Base-by-base conservation (phyloP, 2,329 filamentous ascomycete genomes). In the Talaromyces sp. region DNA sequence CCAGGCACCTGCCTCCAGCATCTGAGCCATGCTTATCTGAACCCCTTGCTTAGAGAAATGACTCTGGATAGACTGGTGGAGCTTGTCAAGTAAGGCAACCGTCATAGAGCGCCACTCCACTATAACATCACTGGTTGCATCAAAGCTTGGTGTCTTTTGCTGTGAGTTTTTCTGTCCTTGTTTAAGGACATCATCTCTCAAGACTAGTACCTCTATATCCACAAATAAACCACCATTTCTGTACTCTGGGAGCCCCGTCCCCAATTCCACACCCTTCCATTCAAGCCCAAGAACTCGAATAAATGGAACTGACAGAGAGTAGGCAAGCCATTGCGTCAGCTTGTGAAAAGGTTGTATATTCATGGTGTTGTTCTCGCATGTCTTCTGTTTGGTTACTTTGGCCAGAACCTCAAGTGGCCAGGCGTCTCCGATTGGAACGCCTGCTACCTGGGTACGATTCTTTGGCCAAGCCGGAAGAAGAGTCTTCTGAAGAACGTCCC, bases 321-420 rank as follows among this genome's bases (percentile, higher is more conserved):
- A 90, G 1, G 82, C 82, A 5, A 90, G 79, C 87, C 87, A 90
- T 65, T 90, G 87, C 0, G 87, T 89, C 8, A 89, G 77, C 58
- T 84, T 84, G 65, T 85, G 83, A 63, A 82, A 82, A 0, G 80
- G 80, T 4, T 80, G 76, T 11, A 82, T 82, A 17, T 57, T 56
- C 10, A 50, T 53, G n/a, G 61, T 55, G 19, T 50, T 32, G 44
- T 55, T 55, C 44, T 41, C 42, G 46, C 19, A 57, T 36, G 36
- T 17, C 14, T 35, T 33, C 14, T 42, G 45, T 1, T 47, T 4
- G 10, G 51, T 57, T 4, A 47, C 27, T 22, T 46, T 53, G 1
- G 50, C 50, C 2, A 67, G 55, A 1, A 55, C 51, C 24, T 56
- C 36, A 0, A 82, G 64, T 4, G 78, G 78, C 79, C 80, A 82